Evolutionary conservation across 2,329 filamentous ascomycete genomes (phyloP).

Genomic region (Claviceps maximensis): DNA sequence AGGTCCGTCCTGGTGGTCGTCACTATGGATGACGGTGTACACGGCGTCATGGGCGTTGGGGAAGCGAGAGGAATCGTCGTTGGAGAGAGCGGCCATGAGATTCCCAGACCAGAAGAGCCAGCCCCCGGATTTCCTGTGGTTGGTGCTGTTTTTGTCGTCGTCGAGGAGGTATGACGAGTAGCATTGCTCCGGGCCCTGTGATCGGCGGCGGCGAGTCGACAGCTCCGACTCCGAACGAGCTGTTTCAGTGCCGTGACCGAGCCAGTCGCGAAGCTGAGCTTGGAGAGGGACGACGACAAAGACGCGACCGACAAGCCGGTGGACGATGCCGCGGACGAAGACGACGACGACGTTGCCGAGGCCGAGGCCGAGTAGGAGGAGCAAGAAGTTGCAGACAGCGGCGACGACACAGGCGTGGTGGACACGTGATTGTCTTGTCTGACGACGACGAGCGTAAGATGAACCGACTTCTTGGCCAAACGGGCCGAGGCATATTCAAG

Average conservation of each 20-base stretch:
- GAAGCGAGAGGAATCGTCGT: constrained; percentile 23
- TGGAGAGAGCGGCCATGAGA: constrained; percentile 15
- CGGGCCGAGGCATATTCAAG: constrained; percentile 45
- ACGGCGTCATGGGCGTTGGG: constrained; percentile 34
- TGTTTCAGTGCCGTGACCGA: constrained; percentile 21
- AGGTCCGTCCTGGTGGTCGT: constrained; percentile 12
- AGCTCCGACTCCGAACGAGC: constrained; percentile 15
- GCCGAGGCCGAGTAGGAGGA: constrained; percentile 5
- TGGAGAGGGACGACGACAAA: constrained; percentile 1
- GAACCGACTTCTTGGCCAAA: constrained; percentile 40
- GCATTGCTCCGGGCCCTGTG: constrained; percentile 5
- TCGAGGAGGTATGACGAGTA: background rate
- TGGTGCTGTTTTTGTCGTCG: background rate
- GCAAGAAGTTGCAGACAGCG: background rate
- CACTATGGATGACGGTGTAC: constrained; percentile 26
- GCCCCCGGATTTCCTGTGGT: constrained; percentile 6
- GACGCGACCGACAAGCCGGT: constrained; percentile 20
- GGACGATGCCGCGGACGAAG: constrained; percentile 5
- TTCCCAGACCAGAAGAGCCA: constrained; percentile 15
- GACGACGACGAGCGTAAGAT: constrained; percentile 45
- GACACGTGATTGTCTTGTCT: constrained; percentile 43
- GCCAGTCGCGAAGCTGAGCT: constrained; percentile 9
- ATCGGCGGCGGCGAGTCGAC: constrained; percentile 7
- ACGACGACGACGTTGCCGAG: constrained; percentile 2
- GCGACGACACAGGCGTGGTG: constrained; percentile 14